phyloP scores from a whole-genome alignment of 257 asterid species.

The Rubia yunnanensis region DNA sequence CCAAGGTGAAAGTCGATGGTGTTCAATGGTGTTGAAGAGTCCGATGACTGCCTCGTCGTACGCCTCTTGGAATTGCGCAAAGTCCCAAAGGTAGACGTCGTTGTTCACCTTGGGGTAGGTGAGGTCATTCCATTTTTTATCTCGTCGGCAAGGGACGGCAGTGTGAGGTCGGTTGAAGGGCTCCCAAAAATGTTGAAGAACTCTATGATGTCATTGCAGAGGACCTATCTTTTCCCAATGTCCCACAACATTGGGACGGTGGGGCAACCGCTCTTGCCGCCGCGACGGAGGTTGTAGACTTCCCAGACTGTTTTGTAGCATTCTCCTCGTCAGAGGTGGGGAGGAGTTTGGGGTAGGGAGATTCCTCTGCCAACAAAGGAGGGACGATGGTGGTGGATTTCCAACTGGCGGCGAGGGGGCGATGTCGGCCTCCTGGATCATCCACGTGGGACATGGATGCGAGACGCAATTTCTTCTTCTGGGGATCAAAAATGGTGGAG shows the following conservation, averaged over 20 bases:
- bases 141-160: constrained; percentile 34
- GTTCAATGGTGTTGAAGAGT: constrained; percentile 53
- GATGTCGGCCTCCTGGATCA: constrained; percentile 30
- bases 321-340: constrained; percentile 54
- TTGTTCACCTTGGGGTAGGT: constrained; percentile 77
- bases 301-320: constrained; percentile 55
- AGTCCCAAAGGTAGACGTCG: constrained; percentile 95
- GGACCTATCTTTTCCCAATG: constrained; percentile 38
- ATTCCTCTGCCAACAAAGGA: not conserved
- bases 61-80: constrained; percentile 92
- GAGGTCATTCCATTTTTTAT: constrained; percentile 69
- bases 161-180: constrained; percentile 67
- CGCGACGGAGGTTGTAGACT: constrained; percentile 48
- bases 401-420: constrained; percentile 89
- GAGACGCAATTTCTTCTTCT: not conserved
- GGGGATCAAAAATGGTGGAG: not conserved
- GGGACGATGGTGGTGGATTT: constrained; percentile 25
- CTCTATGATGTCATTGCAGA: constrained; percentile 70
- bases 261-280: constrained; percentile 64
- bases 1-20: constrained; percentile 65
- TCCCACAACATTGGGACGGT: constrained; percentile 98
- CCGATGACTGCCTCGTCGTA: constrained; percentile 56
- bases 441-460: not conserved
- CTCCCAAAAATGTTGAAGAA: constrained; percentile 53
- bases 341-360: constrained; percentile 17